Evolutionary conservation across 73 alveolate genomes (phyloP), one percentile per base, ranked within the genome.

Genomic region (Paraurostyla sp.): DNA sequence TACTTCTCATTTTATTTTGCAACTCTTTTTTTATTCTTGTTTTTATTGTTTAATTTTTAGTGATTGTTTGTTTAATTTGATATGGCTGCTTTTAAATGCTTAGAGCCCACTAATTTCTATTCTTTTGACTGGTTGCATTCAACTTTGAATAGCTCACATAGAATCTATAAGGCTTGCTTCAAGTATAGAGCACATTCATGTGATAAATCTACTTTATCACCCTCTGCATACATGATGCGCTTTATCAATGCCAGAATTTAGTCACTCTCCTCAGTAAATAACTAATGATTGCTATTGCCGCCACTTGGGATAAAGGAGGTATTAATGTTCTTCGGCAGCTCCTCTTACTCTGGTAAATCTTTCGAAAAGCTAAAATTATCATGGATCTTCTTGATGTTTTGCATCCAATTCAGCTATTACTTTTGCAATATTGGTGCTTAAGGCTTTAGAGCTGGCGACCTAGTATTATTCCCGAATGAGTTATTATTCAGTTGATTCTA

Each of bases 161-260:
- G 29, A 4, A 51, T 40, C 3, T 52, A 35, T 23, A 78, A 11
- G 6, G 89, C 69, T 9, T 78, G 40, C 40, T 78, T 78, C 22
- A 78, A 57, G 33, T 51, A 54, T 32, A 33, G 29, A 7, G 89
- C 89, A 32, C 76, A 49, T 3, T 78, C 62, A 36, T 78, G 58
- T 23, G 49, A 2, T 9, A 78, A 25, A 29, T 54, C 40, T 16
- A 51, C 7, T 32, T 36, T 4, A 43, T 78, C 89, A 1, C 89
- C 89, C 46, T 78, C 89, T 36, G 89, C 52, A 54, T 78, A 78
- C 89, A 78, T 78, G 62, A 78, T 78, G n/a, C 78, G 27, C 38
- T 78, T 78, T 0, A 78, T 78, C 59, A 78, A 29, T 11, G 60
- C 62, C 22, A 52, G 22, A 30, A 78, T 51, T 50, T 50, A 54